Evolutionary conservation across 2,329 filamentous ascomycete species (phyloP).

Genomic region (Ophiostoma montium): DNA sequence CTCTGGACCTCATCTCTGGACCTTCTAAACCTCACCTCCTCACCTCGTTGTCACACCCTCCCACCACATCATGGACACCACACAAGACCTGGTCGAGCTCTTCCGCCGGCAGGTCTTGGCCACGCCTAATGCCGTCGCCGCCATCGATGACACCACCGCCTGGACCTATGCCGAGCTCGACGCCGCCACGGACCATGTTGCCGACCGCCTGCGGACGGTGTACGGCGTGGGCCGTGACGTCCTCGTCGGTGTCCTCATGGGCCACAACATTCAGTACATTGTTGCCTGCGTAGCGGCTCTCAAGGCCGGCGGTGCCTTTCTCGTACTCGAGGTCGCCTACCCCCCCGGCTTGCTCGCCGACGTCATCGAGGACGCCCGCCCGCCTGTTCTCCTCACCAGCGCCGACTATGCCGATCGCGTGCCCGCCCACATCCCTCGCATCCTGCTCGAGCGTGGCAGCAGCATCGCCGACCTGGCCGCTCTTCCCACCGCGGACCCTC

Average conservation of each 20-base stretch:
- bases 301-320: slow-evolving; percentile 63
- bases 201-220: slow-evolving; percentile 42
- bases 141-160: slow-evolving; percentile 53
- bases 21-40: not conserved
- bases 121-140: slow-evolving; percentile 54
- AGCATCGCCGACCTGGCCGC: not conserved
- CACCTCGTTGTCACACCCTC: slow-evolving; percentile 4
- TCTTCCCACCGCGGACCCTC: not conserved
- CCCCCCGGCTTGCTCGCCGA: slow-evolving; percentile 59
- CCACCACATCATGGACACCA: slow-evolving; percentile 60
- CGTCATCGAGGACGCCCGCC: slow-evolving; percentile 62
- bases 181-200: slow-evolving; percentile 48
- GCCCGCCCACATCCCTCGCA: slow-evolving; percentile 46
- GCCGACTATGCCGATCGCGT: slow-evolving; percentile 50
- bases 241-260: slow-evolving; percentile 62
- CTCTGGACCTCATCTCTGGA: too few relatives aligned
- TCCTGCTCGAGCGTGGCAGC: slow-evolving; percentile 42
- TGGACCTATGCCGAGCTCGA: slow-evolving; percentile 66
- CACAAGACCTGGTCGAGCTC: slow-evolving; percentile 58
- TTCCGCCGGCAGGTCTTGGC: slow-evolving; percentile 54
- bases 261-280: slow-evolving; percentile 64
- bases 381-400: slow-evolving; percentile 56
- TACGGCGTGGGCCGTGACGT: slow-evolving; percentile 59
- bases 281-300: slow-evolving; percentile 67
- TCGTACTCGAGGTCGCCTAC: slow-evolving; percentile 69